Evolutionary conservation across 1,139 yeast genomes (phyloP).

Genomic region (Pichia sp.): DNA sequence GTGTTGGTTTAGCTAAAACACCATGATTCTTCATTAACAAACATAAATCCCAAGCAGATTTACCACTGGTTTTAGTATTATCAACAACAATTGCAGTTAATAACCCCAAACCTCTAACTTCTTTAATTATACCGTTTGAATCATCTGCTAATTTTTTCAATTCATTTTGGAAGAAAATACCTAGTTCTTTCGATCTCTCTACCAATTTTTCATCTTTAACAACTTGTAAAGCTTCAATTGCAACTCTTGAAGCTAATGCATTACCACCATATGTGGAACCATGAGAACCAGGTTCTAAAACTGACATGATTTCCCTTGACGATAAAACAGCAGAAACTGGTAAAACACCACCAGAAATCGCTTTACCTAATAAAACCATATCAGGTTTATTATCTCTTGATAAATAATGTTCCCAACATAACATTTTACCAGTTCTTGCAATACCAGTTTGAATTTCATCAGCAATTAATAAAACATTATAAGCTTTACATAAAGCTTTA

Average conservation of each 20-base stretch:
- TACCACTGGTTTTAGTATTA: slow-evolving; percentile 74
- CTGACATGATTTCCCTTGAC: slow-evolving; percentile 80
- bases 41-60: slow-evolving; percentile 96
- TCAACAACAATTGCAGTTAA: slow-evolving; percentile 90
- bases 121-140: slow-evolving; percentile 68
- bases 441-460: slow-evolving; percentile 98
- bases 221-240: slow-evolving; percentile 90
- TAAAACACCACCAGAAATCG: slow-evolving; percentile 89
- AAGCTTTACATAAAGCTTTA: slow-evolving; percentile 66
- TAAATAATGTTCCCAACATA: slow-evolving; percentile 72
- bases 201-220: slow-evolving; percentile 82
- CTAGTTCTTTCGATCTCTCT: slow-evolving; percentile 68
- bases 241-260: slow-evolving; percentile 90
- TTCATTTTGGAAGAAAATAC: slow-evolving; percentile 63
- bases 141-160: slow-evolving; percentile 54
- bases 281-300: slow-evolving; percentile 92
- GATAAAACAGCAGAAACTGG: slow-evolving; percentile 91
- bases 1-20: slow-evolving; percentile 93
- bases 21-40: slow-evolving; percentile 83
- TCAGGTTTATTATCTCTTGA: slow-evolving; percentile 76
- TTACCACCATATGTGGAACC: slow-evolving; percentile 99
- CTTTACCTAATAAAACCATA: slow-evolving; percentile 83
- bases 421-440: slow-evolving; percentile 93
- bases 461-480: slow-evolving; percentile 83
- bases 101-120: slow-evolving; percentile 90